A percentile compares a stretch with the other conserved stretches of the same genome.
phyloP scores from a whole-genome alignment of 2,329 filamentous ascomycete species.

The Stachybotrys chlorohalonatus region DNA sequence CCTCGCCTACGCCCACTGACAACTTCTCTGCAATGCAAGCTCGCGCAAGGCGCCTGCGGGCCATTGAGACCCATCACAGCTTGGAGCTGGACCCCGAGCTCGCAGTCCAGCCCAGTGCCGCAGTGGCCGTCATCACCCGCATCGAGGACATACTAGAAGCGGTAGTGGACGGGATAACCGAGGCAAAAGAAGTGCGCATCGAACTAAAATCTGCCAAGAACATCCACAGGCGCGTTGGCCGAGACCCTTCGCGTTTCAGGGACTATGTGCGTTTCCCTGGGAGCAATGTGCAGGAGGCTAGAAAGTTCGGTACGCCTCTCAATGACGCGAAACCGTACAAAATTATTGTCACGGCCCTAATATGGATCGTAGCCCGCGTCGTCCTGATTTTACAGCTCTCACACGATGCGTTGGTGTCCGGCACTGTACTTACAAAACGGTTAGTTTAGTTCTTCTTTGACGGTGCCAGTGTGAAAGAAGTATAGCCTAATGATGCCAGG shows the following conservation, averaged over 20 bases:
- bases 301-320: conserved; percentile 38
- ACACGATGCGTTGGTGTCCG: conserved; percentile 48
- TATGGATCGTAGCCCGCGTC: conserved; percentile 35
- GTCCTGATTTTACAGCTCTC: conserved; percentile 50
- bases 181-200: conserved; percentile 16
- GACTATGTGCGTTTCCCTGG: conserved; percentile 36
- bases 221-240: conserved; percentile 1
- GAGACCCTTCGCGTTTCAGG: conserved; percentile 3
- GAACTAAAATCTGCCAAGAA: conserved; percentile 12
- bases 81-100: conserved; percentile 8
- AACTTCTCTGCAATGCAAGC: not conserved
- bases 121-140: conserved; percentile 18
- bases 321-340: no score
- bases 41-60: no score
- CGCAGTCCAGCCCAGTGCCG: conserved; percentile 3
- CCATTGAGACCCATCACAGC: not conserved
- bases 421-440: conserved; percentile 53
- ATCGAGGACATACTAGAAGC: conserved; percentile 26
- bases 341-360: not conserved
- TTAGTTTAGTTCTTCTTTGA: conserved; percentile 17
- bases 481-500: conserved; percentile 28
- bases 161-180: conserved; percentile 16
- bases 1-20: no score
- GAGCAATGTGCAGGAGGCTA: conserved; percentile 33
- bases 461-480: not conserved